A percentile compares a stretch with the other conserved stretches of the same genome.
phyloP scores from a whole-genome alignment of 2,329 filamentous ascomycete species.

The Aspergillus pseudoglaucus region DNA sequence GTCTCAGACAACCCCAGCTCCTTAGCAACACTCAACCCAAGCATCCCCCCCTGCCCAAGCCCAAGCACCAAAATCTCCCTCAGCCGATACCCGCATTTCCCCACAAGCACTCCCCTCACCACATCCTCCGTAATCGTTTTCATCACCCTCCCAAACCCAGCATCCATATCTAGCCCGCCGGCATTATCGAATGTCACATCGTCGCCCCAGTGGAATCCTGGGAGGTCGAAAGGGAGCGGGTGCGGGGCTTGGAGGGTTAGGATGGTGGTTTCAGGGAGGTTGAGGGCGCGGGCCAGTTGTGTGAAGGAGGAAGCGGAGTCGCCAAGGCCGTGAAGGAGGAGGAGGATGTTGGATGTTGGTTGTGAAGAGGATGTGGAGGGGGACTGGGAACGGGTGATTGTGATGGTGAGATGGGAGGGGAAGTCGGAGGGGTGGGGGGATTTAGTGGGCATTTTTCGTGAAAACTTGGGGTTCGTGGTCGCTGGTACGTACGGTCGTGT shows the following conservation, averaged over 20 bases:
- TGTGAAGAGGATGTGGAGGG: conserved; percentile 42
- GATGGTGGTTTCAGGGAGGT: conserved; percentile 69
- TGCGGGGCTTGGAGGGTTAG: conserved; percentile 67
- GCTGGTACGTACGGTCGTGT: background rate
- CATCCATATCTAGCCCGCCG: conserved; percentile 55
- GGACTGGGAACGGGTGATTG: conserved; percentile 33
- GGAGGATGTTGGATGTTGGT: conserved; percentile 65
- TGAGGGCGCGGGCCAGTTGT: conserved; percentile 60
- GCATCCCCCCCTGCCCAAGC: conserved; percentile 61
- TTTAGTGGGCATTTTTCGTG: conserved; percentile 25
- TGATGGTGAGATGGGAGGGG: conserved; percentile 30
- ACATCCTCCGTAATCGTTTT: conserved; percentile 46
- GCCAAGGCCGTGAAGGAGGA: conserved; percentile 79
- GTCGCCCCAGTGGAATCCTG: conserved; percentile 65
- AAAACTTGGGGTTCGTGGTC: background rate
- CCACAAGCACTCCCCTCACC: conserved; percentile 47
- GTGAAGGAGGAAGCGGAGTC: conserved; percentile 66
- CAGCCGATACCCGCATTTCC: conserved; percentile 53
- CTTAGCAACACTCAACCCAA: conserved; percentile 53
- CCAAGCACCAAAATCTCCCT: conserved; percentile 60
- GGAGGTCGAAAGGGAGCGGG: conserved; percentile 61
- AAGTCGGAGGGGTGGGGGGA: conserved; percentile 42
- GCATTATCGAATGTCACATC: conserved; percentile 50
- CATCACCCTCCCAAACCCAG: conserved; percentile 51
- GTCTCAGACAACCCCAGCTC: conserved; percentile 26